These are phyloP conservation scores for Suillus luteus DNA, from an alignment of 768 basidiomycete genomes.

Conservation along the genomic window DNA sequence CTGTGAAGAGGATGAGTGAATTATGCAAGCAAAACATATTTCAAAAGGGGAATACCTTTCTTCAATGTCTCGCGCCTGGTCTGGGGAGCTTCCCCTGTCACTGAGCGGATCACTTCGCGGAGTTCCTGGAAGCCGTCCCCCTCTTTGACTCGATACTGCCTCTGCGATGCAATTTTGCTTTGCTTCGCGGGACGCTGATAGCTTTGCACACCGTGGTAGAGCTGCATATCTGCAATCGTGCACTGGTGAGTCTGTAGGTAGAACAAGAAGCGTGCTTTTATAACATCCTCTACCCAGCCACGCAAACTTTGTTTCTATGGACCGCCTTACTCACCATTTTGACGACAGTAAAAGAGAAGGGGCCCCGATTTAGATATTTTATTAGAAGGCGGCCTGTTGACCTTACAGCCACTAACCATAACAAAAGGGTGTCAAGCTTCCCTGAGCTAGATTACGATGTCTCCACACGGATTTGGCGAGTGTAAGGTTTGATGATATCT, in stretches of 20 bases:
- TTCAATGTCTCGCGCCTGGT: slow-evolving; percentile 33
- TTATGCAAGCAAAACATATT: not conserved
- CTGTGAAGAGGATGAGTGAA: not conserved
- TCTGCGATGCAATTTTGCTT: slow-evolving; percentile 23
- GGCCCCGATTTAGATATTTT: not conserved
- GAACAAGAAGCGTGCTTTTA: not conserved
- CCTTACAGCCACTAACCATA: not conserved
- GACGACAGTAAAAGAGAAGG: too few relatives aligned
- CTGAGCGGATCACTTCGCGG: slow-evolving; percentile 25
- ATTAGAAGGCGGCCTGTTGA: not conserved
- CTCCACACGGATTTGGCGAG: not conserved
- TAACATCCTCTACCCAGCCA: not conserved
- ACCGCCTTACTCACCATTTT: too few relatives aligned
- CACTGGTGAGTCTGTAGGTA: not conserved
- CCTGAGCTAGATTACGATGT: not conserved
- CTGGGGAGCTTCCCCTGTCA: slow-evolving; percentile 26
- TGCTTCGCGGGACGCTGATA: slow-evolving; percentile 6
- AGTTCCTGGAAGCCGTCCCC: slow-evolving; percentile 34
- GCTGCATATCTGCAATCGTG: not conserved
- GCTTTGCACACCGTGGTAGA: not conserved
- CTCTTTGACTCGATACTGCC: slow-evolving; percentile 34
- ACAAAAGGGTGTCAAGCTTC: not conserved
- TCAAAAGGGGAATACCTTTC: slow-evolving; percentile 18
- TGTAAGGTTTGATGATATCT: not conserved
- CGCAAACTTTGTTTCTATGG: not conserved